Percentiles rank a stretch among this genome's conserved stretches.
Conservation (phyloP, 202 grass and related monocot genomes). For the Carex arenaria region DNA sequence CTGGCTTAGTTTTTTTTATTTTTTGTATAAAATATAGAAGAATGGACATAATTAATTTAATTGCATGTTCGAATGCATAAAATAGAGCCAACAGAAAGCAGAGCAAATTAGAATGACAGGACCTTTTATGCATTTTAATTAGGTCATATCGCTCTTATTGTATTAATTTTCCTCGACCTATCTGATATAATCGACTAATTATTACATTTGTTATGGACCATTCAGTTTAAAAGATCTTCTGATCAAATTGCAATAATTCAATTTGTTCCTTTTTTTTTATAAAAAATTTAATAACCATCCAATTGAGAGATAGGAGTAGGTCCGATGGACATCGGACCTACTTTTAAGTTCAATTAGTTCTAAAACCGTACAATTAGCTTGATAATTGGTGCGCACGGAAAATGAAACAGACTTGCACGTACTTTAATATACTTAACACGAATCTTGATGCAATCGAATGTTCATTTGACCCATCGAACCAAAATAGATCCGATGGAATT, state of each 20-base stretch:
- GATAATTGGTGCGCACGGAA: too few relatives aligned
- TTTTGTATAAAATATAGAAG: too few relatives aligned
- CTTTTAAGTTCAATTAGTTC: too few relatives aligned
- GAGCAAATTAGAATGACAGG: not conserved
- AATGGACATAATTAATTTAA: not conserved
- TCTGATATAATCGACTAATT: not conserved
- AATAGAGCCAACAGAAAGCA: not conserved
- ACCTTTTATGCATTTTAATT: not conserved
- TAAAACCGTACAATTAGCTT: too few relatives aligned
- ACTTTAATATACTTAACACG: too few relatives aligned
- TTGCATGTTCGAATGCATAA: not conserved
- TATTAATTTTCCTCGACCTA: not conserved
- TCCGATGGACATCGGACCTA: too few relatives aligned
- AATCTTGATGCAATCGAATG: too few relatives aligned
- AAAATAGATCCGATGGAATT: too few relatives aligned
- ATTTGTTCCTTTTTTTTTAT: not conserved
- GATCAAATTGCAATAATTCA: not conserved
- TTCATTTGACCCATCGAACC: too few relatives aligned
- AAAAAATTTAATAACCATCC: not conserved
- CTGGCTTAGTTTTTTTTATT: too few relatives aligned
- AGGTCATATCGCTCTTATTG: not conserved
- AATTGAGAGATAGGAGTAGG: not conserved
- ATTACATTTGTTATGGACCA: not conserved
- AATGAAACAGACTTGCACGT: too few relatives aligned
- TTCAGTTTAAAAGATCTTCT: not conserved